Evolutionary conservation across 495 filamentous ascomycete genomes (phyloP).

Genomic region (Talaromyces thailandensis): DNA sequence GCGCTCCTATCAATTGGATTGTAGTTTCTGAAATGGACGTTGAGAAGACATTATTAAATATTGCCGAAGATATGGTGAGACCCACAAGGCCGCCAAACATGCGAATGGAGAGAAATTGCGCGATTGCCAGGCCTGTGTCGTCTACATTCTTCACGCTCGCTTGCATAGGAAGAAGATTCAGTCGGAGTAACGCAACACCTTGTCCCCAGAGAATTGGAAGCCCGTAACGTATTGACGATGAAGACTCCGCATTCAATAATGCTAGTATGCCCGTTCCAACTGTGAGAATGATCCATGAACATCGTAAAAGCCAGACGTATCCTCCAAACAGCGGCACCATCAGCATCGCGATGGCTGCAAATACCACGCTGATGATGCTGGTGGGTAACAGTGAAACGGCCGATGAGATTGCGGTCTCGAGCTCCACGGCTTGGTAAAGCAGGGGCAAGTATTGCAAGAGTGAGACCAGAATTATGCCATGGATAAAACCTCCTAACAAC

Average conservation of each 20-base stretch:
- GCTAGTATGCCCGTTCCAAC: neutral
- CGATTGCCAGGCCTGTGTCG: constrained; percentile 29
- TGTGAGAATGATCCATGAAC: neutral
- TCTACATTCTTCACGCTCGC: constrained; percentile 13
- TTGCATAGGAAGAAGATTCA: neutral
- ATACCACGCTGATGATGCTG: constrained; percentile 6
- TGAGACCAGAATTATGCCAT: constrained; percentile 21
- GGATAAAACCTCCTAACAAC: constrained; percentile 12
- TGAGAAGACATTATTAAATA: neutral
- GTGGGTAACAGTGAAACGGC: constrained; percentile 21
- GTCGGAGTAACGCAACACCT: neutral
- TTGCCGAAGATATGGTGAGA: constrained; percentile 16
- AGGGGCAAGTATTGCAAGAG: constrained; percentile 27
- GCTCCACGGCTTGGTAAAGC: constrained; percentile 25
- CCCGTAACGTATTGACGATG: neutral
- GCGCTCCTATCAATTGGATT: neutral
- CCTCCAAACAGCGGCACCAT: neutral
- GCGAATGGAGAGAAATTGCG: constrained; percentile 24
- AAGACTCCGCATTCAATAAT: neutral
- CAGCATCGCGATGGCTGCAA: neutral
- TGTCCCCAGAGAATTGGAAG: neutral
- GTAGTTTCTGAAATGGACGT: neutral
- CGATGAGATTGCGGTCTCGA: constrained; percentile 17
- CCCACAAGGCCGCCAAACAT: constrained; percentile 30
- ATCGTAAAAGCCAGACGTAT: neutral